A percentile compares a stretch with the other conserved stretches of the same genome.
Evolutionary conservation across 139 green algal species (phyloP).

Genomic region (Yamagishiella unicocca): DNA sequence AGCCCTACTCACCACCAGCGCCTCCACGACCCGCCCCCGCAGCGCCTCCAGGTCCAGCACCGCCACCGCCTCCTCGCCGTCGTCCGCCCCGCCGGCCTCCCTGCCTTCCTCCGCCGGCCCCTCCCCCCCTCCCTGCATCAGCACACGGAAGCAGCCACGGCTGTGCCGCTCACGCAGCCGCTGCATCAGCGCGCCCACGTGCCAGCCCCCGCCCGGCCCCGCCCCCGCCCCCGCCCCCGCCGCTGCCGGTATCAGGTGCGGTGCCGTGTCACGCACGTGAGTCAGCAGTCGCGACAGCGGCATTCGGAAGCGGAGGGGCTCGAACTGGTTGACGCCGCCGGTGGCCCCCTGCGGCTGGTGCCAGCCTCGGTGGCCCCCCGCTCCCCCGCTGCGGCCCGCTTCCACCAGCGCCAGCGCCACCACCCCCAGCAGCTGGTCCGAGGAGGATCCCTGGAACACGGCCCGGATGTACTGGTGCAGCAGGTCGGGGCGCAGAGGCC

Average conservation of each 20-base stretch:
- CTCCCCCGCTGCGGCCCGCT: not conserved
- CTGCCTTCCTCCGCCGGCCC: not conserved
- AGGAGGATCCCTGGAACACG: not conserved
- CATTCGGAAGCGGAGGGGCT: not conserved
- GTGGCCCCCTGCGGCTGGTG: not conserved
- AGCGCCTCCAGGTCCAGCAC: not conserved
- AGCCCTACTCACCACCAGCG: conserved; percentile 2
- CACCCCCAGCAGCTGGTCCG: conserved; percentile 2
- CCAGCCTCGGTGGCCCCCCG: not conserved
- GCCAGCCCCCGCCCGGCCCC: not conserved
- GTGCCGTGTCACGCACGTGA: not conserved
- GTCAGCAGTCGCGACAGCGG: not conserved
- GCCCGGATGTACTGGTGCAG: conserved; percentile 11
- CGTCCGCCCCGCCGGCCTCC: not conserved
- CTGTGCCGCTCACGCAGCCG: not conserved
- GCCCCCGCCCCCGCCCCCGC: not conserved
- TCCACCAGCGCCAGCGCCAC: conserved; percentile 22
- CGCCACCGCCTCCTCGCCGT: not conserved
- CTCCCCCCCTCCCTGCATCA: not conserved
- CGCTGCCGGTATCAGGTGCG: not conserved
- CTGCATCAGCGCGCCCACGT: conserved; percentile 11
- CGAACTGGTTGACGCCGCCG: too few relatives aligned
- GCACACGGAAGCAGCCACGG: not conserved
- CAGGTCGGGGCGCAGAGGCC: conserved; percentile 9
- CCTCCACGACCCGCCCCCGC: not conserved